Evolutionary conservation across 192 early-diverging fungal genomes (phyloP), one percentile per base, ranked within the genome.

Genomic region (Phycomyces blakesleeanus): DNA sequence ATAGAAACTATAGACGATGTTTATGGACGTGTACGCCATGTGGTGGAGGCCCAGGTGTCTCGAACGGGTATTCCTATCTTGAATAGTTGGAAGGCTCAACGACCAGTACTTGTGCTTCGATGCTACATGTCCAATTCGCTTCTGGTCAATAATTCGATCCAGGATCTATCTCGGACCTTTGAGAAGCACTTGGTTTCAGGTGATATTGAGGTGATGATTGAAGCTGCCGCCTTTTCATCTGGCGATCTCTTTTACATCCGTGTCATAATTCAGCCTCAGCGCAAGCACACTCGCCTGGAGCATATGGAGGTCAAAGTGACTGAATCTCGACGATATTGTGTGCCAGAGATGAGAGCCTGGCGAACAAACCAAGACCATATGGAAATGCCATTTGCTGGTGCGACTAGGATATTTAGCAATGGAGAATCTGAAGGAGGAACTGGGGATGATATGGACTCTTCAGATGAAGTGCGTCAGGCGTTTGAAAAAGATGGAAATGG

Each of bases 201-300:
- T 14, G 59, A 68, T 54, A 38, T 68, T 53, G 58, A 68, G 55
- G 41, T 68, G 14, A 27, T 68, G 9, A 52, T 68, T 4, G 66
- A 68, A 49, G 40, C 51, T n/a, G 66, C 59, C 12, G 66, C 66
- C 15, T 68, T 68, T 52, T 68, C 66, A 25, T 61, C 59, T 4
- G 66, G 66, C 4, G 66, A 68, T 40, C 22, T 68, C 3, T 68
- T 68, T 40, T 51, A 61, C 18, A 29, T 68, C 12, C 51, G 66
- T 37, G n/a, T 27, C 7, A 55, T 61, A 2, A 59, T 68, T 18
- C 58, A 68, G 29, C 66, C 66, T 7, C 59, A 60, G 25, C 16
- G 41, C 3, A 68, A 68, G 29, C 51, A 61, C 24, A 29, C 42
- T 27, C 51, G 53, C 1, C 27, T 68, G 37, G 66, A 68, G 12